phyloP scores from a whole-genome alignment of 345 rosid species.

The Gossypium thurberi region DNA sequence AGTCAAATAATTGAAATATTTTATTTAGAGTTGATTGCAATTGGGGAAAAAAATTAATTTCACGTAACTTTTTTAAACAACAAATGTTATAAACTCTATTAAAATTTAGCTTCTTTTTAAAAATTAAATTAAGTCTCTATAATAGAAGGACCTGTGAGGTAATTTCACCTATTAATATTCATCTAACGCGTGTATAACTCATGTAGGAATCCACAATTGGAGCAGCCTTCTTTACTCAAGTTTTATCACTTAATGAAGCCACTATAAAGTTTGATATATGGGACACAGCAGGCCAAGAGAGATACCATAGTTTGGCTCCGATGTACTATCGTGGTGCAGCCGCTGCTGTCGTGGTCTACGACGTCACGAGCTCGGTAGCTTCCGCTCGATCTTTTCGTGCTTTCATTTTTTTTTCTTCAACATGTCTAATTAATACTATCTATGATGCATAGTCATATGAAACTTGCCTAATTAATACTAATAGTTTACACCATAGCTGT shows the following conservation, averaged over 20 bases:
- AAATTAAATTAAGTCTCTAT: too few species aligned
- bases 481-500: not conserved
- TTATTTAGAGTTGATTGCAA: too few species aligned
- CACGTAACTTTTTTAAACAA: too few species aligned
- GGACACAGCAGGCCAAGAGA: slow-evolving; percentile 84
- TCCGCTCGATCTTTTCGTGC: not conserved
- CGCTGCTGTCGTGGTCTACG: slow-evolving; percentile 74
- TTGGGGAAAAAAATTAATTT: too few species aligned
- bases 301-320: slow-evolving; percentile 81
- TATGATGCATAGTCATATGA: not conserved
- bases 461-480: not conserved
- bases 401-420: not conserved
- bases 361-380: slow-evolving; percentile 62
- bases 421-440: not conserved
- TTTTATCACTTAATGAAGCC: slow-evolving; percentile 55
- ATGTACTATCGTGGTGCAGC: slow-evolving; percentile 87
- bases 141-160: too few species aligned
- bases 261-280: slow-evolving; percentile 74
- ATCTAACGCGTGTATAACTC: slow-evolving; percentile 13
- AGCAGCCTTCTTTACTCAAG: slow-evolving; percentile 82
- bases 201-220: slow-evolving; percentile 76
- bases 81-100: too few species aligned
- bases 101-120: too few species aligned
- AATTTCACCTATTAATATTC: not conserved
- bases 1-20: too few species aligned